A percentile compares a stretch with the other conserved stretches of the same genome.
These are phyloP conservation scores for Rubia peregrina DNA, from an alignment of 305 asterid genomes.

Conservation along the genomic window DNA sequence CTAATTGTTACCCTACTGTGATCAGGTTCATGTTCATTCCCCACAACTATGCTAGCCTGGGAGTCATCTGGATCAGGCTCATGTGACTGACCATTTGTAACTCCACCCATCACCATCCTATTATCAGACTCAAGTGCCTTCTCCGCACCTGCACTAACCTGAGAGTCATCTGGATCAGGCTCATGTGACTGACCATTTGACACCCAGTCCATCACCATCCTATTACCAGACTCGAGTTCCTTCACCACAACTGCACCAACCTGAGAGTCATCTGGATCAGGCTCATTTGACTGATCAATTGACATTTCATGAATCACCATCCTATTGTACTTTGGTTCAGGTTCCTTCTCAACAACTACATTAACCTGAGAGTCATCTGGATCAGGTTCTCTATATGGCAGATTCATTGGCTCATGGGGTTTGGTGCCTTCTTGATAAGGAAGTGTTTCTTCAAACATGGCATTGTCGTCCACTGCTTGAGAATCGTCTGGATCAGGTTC, in stretches of 20 bases:
- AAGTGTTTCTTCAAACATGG: slow-evolving; percentile 10
- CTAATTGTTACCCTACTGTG: slow-evolving; percentile 5
- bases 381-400: slow-evolving; percentile 22
- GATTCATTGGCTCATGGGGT: slow-evolving; percentile 11
- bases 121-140: slow-evolving; percentile 28
- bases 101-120: slow-evolving; percentile 7
- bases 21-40: slow-evolving; percentile 28
- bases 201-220: slow-evolving; percentile 5
- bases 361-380: slow-evolving; percentile 24
- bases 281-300: slow-evolving; percentile 14
- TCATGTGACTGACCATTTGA: slow-evolving; percentile 16
- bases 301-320: slow-evolving; percentile 11
- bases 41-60: slow-evolving; percentile 12
- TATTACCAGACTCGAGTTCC: slow-evolving; percentile 28
- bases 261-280: slow-evolving; percentile 9
- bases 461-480: slow-evolving; percentile 13
- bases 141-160: slow-evolving; percentile 11
- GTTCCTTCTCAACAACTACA: slow-evolving; percentile 19
- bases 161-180: slow-evolving; percentile 5
- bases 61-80: slow-evolving; percentile 3
- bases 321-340: slow-evolving; percentile 24
- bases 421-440: slow-evolving; percentile 10
- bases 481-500: slow-evolving; percentile 33
- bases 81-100: slow-evolving; percentile 16
- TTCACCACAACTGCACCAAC: slow-evolving; percentile 10